A percentile compares a stretch with the other conserved stretches of the same genome.
Conservation (phyloP, 129 eudicot genomes). For the Pseudognaphalium luteoalbum region DNA sequence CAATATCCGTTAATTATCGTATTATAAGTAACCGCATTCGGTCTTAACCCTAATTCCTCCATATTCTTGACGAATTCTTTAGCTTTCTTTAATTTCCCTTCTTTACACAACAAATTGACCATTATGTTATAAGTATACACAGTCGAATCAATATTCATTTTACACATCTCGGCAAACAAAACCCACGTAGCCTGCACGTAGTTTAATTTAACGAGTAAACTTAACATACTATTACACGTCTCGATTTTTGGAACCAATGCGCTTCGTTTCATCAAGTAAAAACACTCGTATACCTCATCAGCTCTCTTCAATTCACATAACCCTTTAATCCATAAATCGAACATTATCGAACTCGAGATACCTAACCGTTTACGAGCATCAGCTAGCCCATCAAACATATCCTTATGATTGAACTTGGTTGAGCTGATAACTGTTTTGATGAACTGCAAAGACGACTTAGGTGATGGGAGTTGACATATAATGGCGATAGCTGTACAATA, state of each 20-base stretch:
- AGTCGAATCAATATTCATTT: slow-evolving; percentile 47
- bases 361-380: slow-evolving; percentile 41
- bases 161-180: slow-evolving; percentile 69
- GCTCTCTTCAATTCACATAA: slow-evolving; percentile 56
- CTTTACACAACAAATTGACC: slow-evolving; percentile 65
- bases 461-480: slow-evolving; percentile 39
- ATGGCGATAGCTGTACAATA: slow-evolving; percentile 51
- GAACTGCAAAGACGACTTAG: slow-evolving; percentile 37
- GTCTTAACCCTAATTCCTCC: slow-evolving; percentile 63
- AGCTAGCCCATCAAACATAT: slow-evolving; percentile 43
- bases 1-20: slow-evolving; percentile 67
- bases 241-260: slow-evolving; percentile 47
- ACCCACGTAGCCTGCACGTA: slow-evolving; percentile 42
- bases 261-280: slow-evolving; percentile 48
- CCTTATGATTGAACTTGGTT: slow-evolving; percentile 15
- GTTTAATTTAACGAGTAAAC: slow-evolving; percentile 50
- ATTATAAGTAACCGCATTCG: slow-evolving; percentile 63
- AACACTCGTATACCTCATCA: slow-evolving; percentile 50
- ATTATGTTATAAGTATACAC: slow-evolving; percentile 63
- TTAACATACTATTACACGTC: slow-evolving; percentile 58
- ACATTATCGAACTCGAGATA: slow-evolving; percentile 33
- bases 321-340: slow-evolving; percentile 52
- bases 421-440: slow-evolving; percentile 39
- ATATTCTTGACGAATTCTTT: slow-evolving; percentile 46
- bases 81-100: slow-evolving; percentile 70